Percentiles rank a stretch among this genome's conserved stretches.
These are phyloP conservation scores for Sugiyamaella smithiae DNA, from an alignment of 805 yeast genomes.

Conservation along the genomic window DNA sequence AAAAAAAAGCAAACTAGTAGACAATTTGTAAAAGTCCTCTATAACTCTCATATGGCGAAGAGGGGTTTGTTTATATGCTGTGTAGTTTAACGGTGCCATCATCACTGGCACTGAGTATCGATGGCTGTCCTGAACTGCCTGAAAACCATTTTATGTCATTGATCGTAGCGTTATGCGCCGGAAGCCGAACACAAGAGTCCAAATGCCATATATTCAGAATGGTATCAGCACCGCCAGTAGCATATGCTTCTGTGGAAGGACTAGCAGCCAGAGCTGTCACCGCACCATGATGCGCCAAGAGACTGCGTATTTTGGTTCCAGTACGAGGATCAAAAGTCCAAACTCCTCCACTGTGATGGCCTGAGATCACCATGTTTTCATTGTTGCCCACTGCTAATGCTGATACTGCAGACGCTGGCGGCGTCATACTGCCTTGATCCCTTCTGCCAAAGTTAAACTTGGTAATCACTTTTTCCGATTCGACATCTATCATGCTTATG, in stretches of 20 bases:
- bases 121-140: too few species aligned
- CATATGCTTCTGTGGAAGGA: conserved; percentile 13
- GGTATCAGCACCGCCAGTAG: conserved; percentile 20
- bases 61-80: too few species aligned
- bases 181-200: neutral
- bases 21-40: too few species aligned
- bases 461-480: conserved; percentile 16
- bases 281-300: conserved; percentile 11
- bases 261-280: conserved; percentile 8
- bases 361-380: conserved; percentile 14
- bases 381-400: conserved; percentile 7
- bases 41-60: too few species aligned
- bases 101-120: conserved; percentile 14
- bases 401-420: conserved; percentile 3
- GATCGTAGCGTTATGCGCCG: conserved; percentile 10
- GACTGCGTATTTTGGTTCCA: conserved; percentile 5
- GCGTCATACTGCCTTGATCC: too few species aligned
- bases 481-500: conserved; percentile 21
- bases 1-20: too few species aligned
- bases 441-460: conserved; percentile 14
- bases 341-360: conserved; percentile 19
- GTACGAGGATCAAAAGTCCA: conserved; percentile 17
- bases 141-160: conserved; percentile 12
- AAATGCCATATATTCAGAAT: conserved; percentile 20
- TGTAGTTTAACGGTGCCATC: conserved; percentile 10